These are phyloP conservation scores for Trichoderma semiorbis DNA, from an alignment of 2,329 filamentous ascomycete genomes.

Conservation along the genomic window DNA sequence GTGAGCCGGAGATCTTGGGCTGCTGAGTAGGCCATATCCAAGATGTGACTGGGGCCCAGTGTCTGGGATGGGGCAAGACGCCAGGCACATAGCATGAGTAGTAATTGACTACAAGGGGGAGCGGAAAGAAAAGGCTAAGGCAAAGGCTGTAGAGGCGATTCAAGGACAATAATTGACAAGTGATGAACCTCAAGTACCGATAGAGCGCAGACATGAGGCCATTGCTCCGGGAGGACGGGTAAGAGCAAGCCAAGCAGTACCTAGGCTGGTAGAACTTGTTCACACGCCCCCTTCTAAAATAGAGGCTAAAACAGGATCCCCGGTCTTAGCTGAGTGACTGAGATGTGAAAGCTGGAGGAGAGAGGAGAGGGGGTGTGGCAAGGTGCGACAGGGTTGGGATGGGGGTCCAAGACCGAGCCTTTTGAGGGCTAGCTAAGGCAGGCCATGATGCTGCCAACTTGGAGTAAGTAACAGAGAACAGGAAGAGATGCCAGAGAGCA, in stretches of 20 bases:
- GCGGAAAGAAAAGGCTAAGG: neutral
- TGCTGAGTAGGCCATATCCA: constrained; percentile 21
- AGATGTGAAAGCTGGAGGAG: neutral
- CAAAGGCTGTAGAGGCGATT: neutral
- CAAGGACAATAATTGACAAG: neutral
- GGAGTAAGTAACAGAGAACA: neutral
- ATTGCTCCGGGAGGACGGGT: neutral
- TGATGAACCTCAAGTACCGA: neutral
- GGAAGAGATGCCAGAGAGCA: neutral
- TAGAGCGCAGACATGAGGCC: neutral
- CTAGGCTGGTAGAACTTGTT: neutral
- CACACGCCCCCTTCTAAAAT: constrained; percentile 3
- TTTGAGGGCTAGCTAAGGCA: neutral
- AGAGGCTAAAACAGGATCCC: constrained; percentile 4
- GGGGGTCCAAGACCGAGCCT: neutral
- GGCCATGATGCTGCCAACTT: neutral
- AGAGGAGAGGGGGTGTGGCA: neutral
- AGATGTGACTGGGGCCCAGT: constrained; percentile 23
- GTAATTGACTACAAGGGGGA: neutral
- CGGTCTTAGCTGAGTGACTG: constrained; percentile 9
- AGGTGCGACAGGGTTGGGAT: neutral
- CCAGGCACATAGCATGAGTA: neutral
- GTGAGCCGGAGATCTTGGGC: constrained; percentile 28
- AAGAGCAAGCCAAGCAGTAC: neutral
- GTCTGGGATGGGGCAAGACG: constrained; percentile 4